These are phyloP conservation scores for Sindora glabra DNA, from an alignment of 306 rosid species.

Conservation along the genomic window DNA sequence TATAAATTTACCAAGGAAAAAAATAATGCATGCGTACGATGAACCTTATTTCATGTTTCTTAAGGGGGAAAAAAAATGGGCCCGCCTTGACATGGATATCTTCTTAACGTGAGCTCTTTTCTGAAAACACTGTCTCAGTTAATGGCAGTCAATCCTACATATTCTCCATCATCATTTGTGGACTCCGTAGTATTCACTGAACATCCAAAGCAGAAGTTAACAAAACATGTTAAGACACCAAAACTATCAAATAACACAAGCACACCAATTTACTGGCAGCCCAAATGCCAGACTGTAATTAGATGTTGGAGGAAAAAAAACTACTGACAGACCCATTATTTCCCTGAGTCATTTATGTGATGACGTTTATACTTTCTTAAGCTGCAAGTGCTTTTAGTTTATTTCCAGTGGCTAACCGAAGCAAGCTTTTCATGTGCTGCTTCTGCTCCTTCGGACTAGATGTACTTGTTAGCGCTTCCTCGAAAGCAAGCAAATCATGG, in stretches of 20 bases:
- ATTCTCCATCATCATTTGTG: slow-evolving; percentile 62
- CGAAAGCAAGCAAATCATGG: slow-evolving; percentile 74
- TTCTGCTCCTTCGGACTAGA: slow-evolving; percentile 91
- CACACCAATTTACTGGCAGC: background rate
- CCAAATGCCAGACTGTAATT: background rate
- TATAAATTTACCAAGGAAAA: too few relatives aligned
- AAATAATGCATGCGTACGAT: too few relatives aligned
- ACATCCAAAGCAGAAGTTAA: too few relatives aligned
- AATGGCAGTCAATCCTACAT: slow-evolving; percentile 68
- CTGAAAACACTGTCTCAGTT: slow-evolving; percentile 67
- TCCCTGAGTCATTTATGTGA: slow-evolving; percentile 89
- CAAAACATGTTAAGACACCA: too few relatives aligned
- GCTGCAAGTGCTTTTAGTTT: slow-evolving; percentile 83
- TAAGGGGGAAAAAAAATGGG: background rate
- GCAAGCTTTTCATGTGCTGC: slow-evolving; percentile 82
- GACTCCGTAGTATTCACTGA: slow-evolving; percentile 42
- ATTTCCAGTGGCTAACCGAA: slow-evolving; percentile 75
- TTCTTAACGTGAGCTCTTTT: slow-evolving; percentile 27
- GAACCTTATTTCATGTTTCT: too few relatives aligned
- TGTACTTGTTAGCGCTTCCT: slow-evolving; percentile 82
- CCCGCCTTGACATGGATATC: background rate
- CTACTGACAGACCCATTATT: slow-evolving; percentile 22
- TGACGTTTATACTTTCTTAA: slow-evolving; percentile 74
- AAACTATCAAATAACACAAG: too few relatives aligned
- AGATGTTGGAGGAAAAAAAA: background rate